These are phyloP conservation scores for Gloeophyllum trabeum DNA, from an alignment of 768 basidiomycete genomes.

Conservation along the genomic window DNA sequence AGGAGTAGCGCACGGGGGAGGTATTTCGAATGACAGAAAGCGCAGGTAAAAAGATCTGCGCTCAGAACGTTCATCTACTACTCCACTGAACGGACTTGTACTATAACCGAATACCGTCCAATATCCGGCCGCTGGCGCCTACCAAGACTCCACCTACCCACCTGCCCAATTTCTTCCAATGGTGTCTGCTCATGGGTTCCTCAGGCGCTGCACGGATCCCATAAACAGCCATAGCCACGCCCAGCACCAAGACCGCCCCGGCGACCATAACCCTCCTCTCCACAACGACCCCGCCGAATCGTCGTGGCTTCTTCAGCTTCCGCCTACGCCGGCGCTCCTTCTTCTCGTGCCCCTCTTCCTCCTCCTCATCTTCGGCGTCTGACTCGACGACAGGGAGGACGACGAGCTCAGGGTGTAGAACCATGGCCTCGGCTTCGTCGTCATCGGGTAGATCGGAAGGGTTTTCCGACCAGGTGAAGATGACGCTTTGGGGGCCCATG, in stretches of 20 bases:
- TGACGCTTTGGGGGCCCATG: slow-evolving; percentile 70
- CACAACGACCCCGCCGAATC: slow-evolving; percentile 16
- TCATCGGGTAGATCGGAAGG: slow-evolving; percentile 32
- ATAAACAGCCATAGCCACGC: slow-evolving; percentile 58
- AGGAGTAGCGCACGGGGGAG: no score
- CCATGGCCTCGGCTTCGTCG: slow-evolving; percentile 50
- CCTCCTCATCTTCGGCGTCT: slow-evolving; percentile 11
- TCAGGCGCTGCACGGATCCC: slow-evolving; percentile 5
- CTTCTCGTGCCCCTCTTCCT: slow-evolving; percentile 9
- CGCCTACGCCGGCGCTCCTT: slow-evolving; percentile 16
- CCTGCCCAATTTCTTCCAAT: slow-evolving; percentile 1
- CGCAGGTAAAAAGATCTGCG: no score
- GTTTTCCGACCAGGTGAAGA: slow-evolving; percentile 62
- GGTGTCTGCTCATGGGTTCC: background rate
- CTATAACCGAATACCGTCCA: slow-evolving; percentile 8
- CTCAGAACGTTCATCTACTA: no score
- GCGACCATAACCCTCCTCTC: slow-evolving; percentile 32
- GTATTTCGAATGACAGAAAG: no score
- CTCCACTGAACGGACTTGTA: no score
- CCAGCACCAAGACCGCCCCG: slow-evolving; percentile 58
- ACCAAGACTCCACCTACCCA: slow-evolving; percentile 12
- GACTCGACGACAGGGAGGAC: slow-evolving; percentile 36
- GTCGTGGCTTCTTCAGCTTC: slow-evolving; percentile 16
- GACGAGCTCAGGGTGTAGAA: slow-evolving; percentile 39
- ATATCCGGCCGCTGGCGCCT: slow-evolving; percentile 13